phyloP scores from a whole-genome alignment of 1,284 basidiomycete species.

The Apiotrichum siamense region DNA sequence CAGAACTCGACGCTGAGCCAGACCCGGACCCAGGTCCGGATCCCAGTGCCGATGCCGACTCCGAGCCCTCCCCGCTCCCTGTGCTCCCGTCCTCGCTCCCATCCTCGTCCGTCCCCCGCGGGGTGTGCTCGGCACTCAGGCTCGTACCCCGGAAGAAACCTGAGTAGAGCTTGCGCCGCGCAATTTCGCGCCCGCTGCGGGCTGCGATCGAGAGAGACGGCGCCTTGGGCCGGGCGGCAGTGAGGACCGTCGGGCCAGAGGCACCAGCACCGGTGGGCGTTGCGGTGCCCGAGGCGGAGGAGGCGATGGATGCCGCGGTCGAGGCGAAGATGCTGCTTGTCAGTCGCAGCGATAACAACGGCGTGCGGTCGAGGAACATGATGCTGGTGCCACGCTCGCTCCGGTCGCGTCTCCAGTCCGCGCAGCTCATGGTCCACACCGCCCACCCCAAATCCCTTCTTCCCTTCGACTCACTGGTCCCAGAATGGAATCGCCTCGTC shows the following conservation, averaged over 20 bases:
- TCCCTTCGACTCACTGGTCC: slow-evolving; percentile 69
- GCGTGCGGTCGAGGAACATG: too few species aligned
- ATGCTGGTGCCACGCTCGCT: too few species aligned
- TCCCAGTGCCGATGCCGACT: not conserved
- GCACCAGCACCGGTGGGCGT: too few species aligned
- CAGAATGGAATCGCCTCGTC: slow-evolving; percentile 93
- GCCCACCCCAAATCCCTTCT: too few species aligned
- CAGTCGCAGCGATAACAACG: too few species aligned
- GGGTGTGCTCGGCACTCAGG: slow-evolving; percentile 51
- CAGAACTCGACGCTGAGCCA: not conserved
- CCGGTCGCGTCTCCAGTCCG: too few species aligned
- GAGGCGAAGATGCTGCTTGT: slow-evolving; percentile 62
- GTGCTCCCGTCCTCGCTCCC: slow-evolving; percentile 2
- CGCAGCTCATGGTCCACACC: too few species aligned
- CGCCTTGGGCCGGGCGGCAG: slow-evolving; percentile 25
- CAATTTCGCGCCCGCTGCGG: slow-evolving; percentile 68
- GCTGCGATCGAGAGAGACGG: slow-evolving; percentile 55
- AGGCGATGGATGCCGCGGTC: slow-evolving; percentile 66
- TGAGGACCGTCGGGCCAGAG: too few species aligned
- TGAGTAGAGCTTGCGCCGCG: slow-evolving; percentile 66
- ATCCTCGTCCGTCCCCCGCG: slow-evolving; percentile 11
- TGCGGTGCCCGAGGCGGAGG: slow-evolving; percentile 41
- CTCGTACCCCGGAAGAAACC: slow-evolving; percentile 71
- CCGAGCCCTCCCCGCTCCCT: not conserved
- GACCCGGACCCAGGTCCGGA: not conserved